A percentile compares a stretch with the other conserved stretches of the same genome.
phyloP scores from a whole-genome alignment of 371 early-diverging fungal genomes.

The Syncephalastrum monosporum region DNA sequence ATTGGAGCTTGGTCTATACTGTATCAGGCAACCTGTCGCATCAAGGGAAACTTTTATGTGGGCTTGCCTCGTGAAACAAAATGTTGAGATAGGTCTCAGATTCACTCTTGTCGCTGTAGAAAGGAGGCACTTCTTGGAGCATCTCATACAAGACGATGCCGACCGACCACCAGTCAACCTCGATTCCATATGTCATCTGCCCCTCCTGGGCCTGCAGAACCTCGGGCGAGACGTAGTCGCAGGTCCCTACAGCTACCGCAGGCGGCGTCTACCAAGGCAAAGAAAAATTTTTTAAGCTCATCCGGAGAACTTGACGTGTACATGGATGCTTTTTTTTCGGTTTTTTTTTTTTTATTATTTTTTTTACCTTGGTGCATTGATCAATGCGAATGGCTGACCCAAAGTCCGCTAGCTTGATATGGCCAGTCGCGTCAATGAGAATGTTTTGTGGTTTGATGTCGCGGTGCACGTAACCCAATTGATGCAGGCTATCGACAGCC shows the following conservation, averaged over 20 bases:
- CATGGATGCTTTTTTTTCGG: not conserved
- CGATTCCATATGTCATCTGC: slow-evolving; percentile 82
- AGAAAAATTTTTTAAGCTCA: not conserved
- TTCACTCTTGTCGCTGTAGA: slow-evolving; percentile 77
- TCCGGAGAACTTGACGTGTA: slow-evolving; percentile 8
- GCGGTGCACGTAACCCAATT: slow-evolving; percentile 93
- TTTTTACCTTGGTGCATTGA: slow-evolving; percentile 26
- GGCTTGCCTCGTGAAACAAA: slow-evolving; percentile 65
- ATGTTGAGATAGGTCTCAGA: slow-evolving; percentile 88
- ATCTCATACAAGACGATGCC: slow-evolving; percentile 97
- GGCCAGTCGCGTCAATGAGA: slow-evolving; percentile 71
- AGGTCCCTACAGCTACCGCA: slow-evolving; percentile 86
- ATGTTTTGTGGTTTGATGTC: slow-evolving; percentile 86
- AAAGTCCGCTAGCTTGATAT: slow-evolving; percentile 92
- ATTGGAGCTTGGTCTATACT: slow-evolving; percentile 57
- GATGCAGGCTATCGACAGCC: slow-evolving; percentile 91
- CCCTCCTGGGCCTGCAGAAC: slow-evolving; percentile 71
- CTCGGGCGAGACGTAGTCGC: slow-evolving; percentile 96
- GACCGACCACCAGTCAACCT: slow-evolving; percentile 99
- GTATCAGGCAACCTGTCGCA: slow-evolving; percentile 5
- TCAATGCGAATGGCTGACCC: slow-evolving; percentile 66
- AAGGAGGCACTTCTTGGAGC: slow-evolving; percentile 91
- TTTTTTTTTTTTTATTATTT: no score
- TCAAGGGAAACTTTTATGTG: not conserved
- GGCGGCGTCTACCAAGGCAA: slow-evolving; percentile 49